Evolutionary conservation across 768 basidiomycete species (phyloP).

Genomic region (Suillus ampliporus): DNA sequence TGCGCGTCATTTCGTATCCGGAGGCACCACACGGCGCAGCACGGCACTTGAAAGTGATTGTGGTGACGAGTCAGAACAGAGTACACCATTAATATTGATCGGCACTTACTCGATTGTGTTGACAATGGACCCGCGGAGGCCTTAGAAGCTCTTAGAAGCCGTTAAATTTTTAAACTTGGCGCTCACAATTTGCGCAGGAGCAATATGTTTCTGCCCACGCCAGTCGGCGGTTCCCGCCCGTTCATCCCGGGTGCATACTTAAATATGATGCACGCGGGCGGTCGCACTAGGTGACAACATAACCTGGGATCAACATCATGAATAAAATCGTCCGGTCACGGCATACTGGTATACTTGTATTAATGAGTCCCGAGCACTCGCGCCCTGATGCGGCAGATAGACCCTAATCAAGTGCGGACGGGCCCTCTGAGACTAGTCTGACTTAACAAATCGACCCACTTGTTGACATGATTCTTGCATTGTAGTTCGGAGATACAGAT

Average conservation of each 20-base stretch:
- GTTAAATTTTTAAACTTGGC: background rate
- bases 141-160: background rate
- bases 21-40: background rate
- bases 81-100: background rate
- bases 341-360: background rate
- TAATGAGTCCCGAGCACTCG: background rate
- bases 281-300: background rate
- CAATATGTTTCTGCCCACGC: background rate
- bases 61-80: background rate
- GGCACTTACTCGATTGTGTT: background rate
- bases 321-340: background rate
- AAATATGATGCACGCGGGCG: background rate
- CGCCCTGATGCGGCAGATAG: background rate
- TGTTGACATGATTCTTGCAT: background rate
- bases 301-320: background rate
- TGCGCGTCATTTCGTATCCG: background rate
- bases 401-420: background rate
- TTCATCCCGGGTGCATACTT: background rate
- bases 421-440: background rate
- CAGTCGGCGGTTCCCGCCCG: background rate
- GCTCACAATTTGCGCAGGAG: background rate
- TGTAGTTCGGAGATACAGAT: background rate
- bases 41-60: background rate
- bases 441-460: background rate
- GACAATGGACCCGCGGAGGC: background rate